These are phyloP conservation scores for Dalbergia oliveri DNA, from an alignment of 306 rosid species.

Conservation along the genomic window DNA sequence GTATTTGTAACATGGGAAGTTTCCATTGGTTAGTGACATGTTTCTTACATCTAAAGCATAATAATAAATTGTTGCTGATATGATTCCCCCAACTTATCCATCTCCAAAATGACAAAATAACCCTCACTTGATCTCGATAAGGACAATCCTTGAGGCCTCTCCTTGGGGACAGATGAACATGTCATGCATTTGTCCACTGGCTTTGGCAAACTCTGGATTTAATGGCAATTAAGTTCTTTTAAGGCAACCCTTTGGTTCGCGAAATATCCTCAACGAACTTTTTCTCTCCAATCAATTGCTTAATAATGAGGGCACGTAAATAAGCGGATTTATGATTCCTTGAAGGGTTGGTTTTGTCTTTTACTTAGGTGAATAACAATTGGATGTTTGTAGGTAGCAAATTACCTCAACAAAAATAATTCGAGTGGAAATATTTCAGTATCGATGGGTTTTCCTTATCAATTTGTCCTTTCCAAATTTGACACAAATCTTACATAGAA, in stretches of 20 bases:
- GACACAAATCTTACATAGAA: background rate
- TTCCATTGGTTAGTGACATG: conserved; percentile 42
- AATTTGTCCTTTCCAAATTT: conserved; percentile 11
- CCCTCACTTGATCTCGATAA: conserved; percentile 54
- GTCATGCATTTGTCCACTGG: conserved; percentile 6
- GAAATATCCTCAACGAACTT: conserved; percentile 39
- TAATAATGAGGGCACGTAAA: conserved; percentile 32
- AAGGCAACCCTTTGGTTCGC: conserved; percentile 34
- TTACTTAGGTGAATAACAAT: conserved; percentile 28
- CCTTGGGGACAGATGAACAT: conserved; percentile 40
- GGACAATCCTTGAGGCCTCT: conserved; percentile 30
- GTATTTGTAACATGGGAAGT: conserved; percentile 43
- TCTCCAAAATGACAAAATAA: conserved; percentile 35
- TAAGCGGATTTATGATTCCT: conserved; percentile 31
- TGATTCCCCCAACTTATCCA: conserved; percentile 49
- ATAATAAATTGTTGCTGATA: conserved; percentile 15
- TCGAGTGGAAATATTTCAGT: background rate
- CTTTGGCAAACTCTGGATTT: conserved; percentile 11
- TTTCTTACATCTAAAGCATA: conserved; percentile 39
- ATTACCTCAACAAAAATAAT: conserved; percentile 5
- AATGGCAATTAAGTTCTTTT: conserved; percentile 36
- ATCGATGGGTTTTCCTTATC: background rate
- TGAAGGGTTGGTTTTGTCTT: conserved; percentile 14
- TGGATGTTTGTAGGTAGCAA: conserved; percentile 27
- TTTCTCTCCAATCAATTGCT: conserved; percentile 39